These are phyloP conservation scores for Micromonas commoda DNA, from an alignment of 139 green algal species.

Conservation along the genomic window DNA sequence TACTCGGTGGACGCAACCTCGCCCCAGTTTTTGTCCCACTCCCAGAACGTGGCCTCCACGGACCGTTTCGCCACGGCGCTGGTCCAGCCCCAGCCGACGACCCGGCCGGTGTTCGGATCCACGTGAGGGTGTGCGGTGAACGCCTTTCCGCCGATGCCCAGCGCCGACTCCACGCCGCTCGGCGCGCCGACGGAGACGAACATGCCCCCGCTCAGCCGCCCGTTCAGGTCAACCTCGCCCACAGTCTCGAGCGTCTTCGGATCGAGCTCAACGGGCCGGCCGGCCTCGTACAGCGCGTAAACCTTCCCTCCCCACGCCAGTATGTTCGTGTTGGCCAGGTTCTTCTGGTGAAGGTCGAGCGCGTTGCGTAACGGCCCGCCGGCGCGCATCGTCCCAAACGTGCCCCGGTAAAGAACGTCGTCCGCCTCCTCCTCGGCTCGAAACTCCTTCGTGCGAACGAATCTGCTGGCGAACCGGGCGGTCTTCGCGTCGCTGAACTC, in stretches of 20 bases:
- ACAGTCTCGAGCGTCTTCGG: constrained; percentile 11
- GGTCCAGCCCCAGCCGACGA: constrained; percentile 21
- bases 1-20: not conserved
- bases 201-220: not conserved
- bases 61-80: not conserved
- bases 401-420: constrained; percentile 16
- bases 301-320: constrained; percentile 3
- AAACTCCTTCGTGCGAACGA: constrained; percentile 27
- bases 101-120: not conserved
- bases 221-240: not conserved
- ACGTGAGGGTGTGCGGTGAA: constrained; percentile 29
- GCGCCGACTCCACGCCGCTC: not conserved
- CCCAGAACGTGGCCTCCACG: not conserved
- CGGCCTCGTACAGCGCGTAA: constrained; percentile 25
- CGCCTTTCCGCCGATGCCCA: constrained; percentile 8
- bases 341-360: constrained; percentile 23
- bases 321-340: constrained; percentile 27
- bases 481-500: not conserved
- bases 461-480: not conserved
- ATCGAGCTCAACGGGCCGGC: constrained; percentile 16
- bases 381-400: constrained; percentile 18
- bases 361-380: constrained; percentile 14
- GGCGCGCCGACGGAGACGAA: not conserved
- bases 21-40: constrained; percentile 3
- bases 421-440: constrained; percentile 2